Conservation (phyloP, 1,284 basidiomycete species). For the Irpex sp. region DNA sequence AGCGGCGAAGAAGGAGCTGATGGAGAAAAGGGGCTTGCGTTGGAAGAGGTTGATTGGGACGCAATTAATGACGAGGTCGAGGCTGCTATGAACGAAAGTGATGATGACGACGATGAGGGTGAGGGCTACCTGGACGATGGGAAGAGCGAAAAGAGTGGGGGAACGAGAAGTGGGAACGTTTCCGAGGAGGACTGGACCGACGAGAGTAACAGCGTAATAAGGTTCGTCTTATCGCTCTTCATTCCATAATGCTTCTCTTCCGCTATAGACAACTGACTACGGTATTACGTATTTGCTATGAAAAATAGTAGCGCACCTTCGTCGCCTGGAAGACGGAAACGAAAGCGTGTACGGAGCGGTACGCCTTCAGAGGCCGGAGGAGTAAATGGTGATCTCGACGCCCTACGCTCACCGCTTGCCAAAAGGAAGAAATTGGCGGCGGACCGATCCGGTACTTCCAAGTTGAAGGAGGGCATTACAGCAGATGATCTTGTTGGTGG, state of each 20-base stretch:
- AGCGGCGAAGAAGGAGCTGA: conserved; percentile 6
- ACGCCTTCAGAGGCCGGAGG: conserved; percentile 60
- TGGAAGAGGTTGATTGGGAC: conserved; percentile 67
- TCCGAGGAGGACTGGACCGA: conserved; percentile 51
- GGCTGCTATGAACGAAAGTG: conserved; percentile 78
- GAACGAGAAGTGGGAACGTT: conserved; percentile 35
- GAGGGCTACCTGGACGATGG: conserved; percentile 11
- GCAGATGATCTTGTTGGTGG: conserved; percentile 44
- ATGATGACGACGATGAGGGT: conserved; percentile 48
- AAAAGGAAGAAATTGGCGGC: conserved; percentile 72
- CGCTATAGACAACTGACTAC: conserved; percentile 3
- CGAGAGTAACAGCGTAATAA: conserved; percentile 42
- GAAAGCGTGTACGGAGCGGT: conserved; percentile 66
- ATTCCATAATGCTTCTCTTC: neutral
- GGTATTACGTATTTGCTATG: neutral
- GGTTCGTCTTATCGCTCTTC: conserved; percentile 29
- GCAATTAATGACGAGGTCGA: conserved; percentile 86
- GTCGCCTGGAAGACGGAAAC: conserved; percentile 42
- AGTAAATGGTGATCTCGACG: conserved; percentile 28
- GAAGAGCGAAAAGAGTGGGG: conserved; percentile 31
- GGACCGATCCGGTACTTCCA: conserved; percentile 59
- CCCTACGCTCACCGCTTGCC: conserved; percentile 63
- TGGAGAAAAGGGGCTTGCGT: conserved; percentile 34
- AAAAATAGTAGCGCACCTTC: conserved; percentile 36
- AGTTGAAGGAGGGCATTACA: conserved; percentile 61